Conservation (phyloP, 2,329 filamentous ascomycete species). For the Penicillium sclerotigenum region DNA sequence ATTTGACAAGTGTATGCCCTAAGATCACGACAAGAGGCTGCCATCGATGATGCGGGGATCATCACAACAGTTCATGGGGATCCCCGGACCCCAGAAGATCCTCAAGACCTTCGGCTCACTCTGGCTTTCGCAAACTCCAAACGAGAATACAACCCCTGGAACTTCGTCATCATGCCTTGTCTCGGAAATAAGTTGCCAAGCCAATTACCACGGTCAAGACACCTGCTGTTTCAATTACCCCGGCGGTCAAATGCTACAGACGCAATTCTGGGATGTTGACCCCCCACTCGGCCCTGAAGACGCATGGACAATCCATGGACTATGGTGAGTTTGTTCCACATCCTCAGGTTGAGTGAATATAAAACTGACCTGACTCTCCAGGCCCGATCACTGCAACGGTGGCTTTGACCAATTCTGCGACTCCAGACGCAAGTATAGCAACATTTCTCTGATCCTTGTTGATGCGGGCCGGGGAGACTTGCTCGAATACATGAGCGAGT, state of each 20-base stretch:
- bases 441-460: constrained; percentile 62
- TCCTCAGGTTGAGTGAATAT: neutral
- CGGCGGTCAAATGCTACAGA: constrained; percentile 67
- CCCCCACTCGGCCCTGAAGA: constrained; percentile 63
- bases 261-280: constrained; percentile 73
- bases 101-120: constrained; percentile 34
- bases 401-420: constrained; percentile 67
- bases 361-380: constrained; percentile 23
- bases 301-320: constrained; percentile 71
- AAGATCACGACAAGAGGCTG: neutral
- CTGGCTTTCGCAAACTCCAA: constrained; percentile 25
- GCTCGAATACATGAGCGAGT: constrained; percentile 64
- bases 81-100: constrained; percentile 38
- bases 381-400: constrained; percentile 67
- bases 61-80: constrained; percentile 19
- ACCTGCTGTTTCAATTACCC: constrained; percentile 74
- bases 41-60: constrained; percentile 18
- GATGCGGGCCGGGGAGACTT: constrained; percentile 54
- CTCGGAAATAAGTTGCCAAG: constrained; percentile 59
- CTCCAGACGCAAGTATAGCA: constrained; percentile 57
- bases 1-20: neutral
- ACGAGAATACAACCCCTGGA: constrained; percentile 5
- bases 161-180: constrained; percentile 31
- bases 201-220: constrained; percentile 58
- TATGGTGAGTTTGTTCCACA: constrained; percentile 49